Conservation (phyloP, 169 alveolate species). For the Eimeria maxima region DNA sequence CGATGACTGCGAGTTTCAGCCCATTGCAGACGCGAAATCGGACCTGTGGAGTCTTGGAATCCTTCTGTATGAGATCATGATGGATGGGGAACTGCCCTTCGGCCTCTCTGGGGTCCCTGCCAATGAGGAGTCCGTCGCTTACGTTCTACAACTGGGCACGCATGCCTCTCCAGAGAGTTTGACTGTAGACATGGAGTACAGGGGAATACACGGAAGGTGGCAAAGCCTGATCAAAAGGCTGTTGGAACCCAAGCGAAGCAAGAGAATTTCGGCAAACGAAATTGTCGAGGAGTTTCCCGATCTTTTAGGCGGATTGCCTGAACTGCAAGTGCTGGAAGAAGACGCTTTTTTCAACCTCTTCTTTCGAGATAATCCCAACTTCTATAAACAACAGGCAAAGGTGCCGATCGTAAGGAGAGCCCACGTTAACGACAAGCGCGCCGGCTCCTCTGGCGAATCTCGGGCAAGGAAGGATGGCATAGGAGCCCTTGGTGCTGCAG, state of each 20-base stretch:
- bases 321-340: not conserved
- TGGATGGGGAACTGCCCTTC: conserved; percentile 49
- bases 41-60: conserved; percentile 61
- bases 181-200: not conserved
- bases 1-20: not conserved
- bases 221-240: not conserved
- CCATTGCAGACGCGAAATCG: not conserved
- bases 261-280: conserved; percentile 6
- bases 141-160: not conserved
- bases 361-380: not conserved
- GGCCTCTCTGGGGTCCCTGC: not conserved
- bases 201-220: conserved; percentile 8
- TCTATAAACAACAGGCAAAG: not conserved
- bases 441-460: not conserved
- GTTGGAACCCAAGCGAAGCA: not conserved
- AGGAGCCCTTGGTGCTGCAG: not conserved
- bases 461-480: not conserved
- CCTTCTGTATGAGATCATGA: conserved; percentile 34
- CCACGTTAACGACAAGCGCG: not conserved
- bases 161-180: not conserved
- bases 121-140: not conserved
- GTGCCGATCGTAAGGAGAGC: not conserved
- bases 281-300: not conserved
- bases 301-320: not conserved
- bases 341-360: not conserved